Percentiles rank a stretch among this genome's conserved stretches.
These are phyloP conservation scores for Hypoxylon perforatum DNA, from an alignment of 495 filamentous ascomycete species.

Conservation along the genomic window DNA sequence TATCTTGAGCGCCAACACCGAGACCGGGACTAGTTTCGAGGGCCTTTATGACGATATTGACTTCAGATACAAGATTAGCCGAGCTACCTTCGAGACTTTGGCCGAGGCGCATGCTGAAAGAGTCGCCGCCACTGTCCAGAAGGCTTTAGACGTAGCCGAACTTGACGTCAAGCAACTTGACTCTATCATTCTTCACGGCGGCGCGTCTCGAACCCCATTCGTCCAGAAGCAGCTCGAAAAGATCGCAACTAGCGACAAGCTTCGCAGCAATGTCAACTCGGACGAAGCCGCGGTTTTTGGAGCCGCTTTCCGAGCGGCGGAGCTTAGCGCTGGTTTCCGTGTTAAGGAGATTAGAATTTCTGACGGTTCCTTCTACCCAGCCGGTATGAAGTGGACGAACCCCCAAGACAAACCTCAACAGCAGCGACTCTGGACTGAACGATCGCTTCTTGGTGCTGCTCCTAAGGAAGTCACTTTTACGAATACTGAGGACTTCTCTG, in stretches of 20 bases:
- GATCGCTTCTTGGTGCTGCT: conserved; percentile 78
- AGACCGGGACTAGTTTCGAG: conserved; percentile 84
- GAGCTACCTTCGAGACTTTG: conserved; percentile 83
- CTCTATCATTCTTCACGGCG: conserved; percentile 92
- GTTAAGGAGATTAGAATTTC: conserved; percentile 92
- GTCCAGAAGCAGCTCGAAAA: conserved; percentile 90
- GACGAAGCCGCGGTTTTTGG: conserved; percentile 98
- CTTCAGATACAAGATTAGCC: conserved; percentile 90
- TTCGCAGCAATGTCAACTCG: conserved; percentile 93
- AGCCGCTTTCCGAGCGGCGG: conserved; percentile 92
- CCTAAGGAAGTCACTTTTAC: conserved; percentile 88
- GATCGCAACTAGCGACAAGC: conserved; percentile 76
- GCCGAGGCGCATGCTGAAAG: conserved; percentile 74
- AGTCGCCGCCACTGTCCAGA: conserved; percentile 74
- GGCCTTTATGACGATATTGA: conserved; percentile 89
- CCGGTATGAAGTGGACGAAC: conserved; percentile 78
- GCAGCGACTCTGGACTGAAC: conserved; percentile 79
- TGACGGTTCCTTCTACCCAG: conserved; percentile 77
- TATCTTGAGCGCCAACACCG: conserved; percentile 90
- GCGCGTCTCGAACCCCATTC: conserved; percentile 90
- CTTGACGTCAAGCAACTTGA: conserved; percentile 81
- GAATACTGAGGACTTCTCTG: conserved; percentile 84
- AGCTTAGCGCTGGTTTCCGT: conserved; percentile 90
- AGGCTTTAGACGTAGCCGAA: conserved; percentile 78
- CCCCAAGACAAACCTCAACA: conserved; percentile 69